phyloP scores from a whole-genome alignment of 345 rosid species.

The Angophora floribunda region DNA sequence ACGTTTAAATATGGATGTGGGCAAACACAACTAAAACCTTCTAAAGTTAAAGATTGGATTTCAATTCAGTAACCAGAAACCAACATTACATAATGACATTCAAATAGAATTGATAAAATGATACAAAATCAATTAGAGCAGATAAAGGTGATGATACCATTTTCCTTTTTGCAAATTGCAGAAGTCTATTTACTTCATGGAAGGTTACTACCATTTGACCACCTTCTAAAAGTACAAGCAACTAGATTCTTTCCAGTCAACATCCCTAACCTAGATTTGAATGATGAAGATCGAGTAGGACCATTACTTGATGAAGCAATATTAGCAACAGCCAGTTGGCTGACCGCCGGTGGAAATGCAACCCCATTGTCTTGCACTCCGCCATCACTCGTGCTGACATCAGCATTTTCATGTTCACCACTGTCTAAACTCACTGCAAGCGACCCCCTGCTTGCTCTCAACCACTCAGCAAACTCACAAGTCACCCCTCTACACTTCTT shows the following conservation, averaged over 20 bases:
- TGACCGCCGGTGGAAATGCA: constrained; percentile 30
- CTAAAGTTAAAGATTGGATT: neutral
- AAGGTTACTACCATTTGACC: constrained; percentile 37
- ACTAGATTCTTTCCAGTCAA: constrained; percentile 59
- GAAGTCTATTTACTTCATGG: constrained; percentile 7
- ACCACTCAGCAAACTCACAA: constrained; percentile 5
- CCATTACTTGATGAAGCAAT: constrained; percentile 30
- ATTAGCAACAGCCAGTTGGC: constrained; percentile 18
- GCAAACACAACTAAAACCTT: neutral
- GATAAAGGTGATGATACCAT: neutral
- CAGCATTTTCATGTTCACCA: constrained; percentile 35
- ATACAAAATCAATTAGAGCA: neutral
- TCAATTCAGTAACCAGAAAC: neutral
- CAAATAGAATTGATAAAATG: neutral
- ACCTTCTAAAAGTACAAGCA: constrained; percentile 72
- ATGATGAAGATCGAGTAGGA: constrained; percentile 41
- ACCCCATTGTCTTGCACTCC: constrained; percentile 36
- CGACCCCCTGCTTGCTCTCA: constrained; percentile 16
- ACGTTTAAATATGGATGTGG: neutral
- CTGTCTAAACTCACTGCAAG: constrained; percentile 55
- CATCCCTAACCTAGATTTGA: constrained; percentile 58
- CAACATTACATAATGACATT: neutral
- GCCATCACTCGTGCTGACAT: constrained; percentile 45
- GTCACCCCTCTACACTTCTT: constrained; percentile 80
- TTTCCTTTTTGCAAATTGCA: neutral